These are phyloP conservation scores for Ceratocystis colombiana DNA, from an alignment of 2,329 filamentous ascomycete genomes.

Conservation along the genomic window DNA sequence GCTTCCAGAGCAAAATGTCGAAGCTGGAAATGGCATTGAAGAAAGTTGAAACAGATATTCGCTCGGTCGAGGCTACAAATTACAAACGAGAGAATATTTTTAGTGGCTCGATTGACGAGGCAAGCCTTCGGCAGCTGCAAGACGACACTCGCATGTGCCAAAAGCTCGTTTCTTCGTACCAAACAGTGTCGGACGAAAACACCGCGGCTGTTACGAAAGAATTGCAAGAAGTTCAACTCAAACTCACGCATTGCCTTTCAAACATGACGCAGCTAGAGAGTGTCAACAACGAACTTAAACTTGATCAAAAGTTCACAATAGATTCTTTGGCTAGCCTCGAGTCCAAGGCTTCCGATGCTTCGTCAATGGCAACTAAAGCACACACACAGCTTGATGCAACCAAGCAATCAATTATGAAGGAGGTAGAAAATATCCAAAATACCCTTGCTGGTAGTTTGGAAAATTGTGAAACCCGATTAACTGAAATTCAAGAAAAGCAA, in stretches of 20 bases:
- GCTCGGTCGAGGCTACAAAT: background rate
- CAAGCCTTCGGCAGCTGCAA: background rate
- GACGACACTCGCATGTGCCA: background rate
- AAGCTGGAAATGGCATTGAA: background rate
- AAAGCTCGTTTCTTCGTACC: background rate
- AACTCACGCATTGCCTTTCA: background rate
- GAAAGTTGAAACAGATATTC: background rate
- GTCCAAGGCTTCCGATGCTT: background rate
- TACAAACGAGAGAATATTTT: background rate
- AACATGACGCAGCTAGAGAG: background rate
- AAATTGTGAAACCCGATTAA: background rate
- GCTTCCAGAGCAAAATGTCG: background rate
- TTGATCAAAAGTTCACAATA: background rate
- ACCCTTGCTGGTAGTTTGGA: background rate
- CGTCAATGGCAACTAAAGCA: background rate
- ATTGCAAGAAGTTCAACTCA: conserved; percentile 5
- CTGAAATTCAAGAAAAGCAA: background rate
- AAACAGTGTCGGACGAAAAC: background rate
- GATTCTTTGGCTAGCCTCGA: background rate
- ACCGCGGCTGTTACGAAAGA: background rate
- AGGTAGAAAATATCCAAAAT: background rate
- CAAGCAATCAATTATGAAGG: background rate
- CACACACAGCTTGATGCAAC: background rate
- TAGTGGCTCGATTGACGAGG: background rate
- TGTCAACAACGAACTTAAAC: background rate